Percentiles rank a stretch among this genome's conserved stretches.
Evolutionary conservation across 2,329 filamentous ascomycete genomes (phyloP).

Genomic region (Colletotrichum tropicicola): DNA sequence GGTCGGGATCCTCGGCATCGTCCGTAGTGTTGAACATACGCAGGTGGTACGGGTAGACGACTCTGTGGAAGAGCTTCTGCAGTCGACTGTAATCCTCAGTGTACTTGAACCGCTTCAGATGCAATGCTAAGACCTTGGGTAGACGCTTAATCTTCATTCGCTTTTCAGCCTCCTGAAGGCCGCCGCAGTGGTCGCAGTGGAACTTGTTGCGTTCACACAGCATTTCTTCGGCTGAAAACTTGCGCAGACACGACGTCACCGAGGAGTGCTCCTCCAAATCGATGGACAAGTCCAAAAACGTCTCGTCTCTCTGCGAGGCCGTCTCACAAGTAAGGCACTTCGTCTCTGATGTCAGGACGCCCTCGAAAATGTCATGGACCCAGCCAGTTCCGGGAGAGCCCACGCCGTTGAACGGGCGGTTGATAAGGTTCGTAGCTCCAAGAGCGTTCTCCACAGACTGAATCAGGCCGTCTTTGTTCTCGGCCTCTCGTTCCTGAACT

Average conservation of each 20-base stretch:
- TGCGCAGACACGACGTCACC: conserved; percentile 91
- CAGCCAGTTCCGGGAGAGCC: conserved; percentile 77
- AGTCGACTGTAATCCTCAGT: conserved; percentile 93
- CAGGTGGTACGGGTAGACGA: conserved; percentile 96
- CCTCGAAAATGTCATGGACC: conserved; percentile 98
- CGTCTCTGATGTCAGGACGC: conserved; percentile 93
- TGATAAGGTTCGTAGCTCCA: conserved; percentile 40
- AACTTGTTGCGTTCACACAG: conserved; percentile 98
- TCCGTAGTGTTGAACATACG: conserved; percentile 98
- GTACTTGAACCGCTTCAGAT: conserved; percentile 98
- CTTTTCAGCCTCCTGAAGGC: conserved; percentile 96
- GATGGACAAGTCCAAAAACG: conserved; percentile 94
- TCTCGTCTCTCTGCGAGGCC: conserved; percentile 92
- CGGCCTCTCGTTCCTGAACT: conserved; percentile 59
- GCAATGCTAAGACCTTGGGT: conserved; percentile 89
- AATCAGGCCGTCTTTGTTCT: conserved; percentile 53
- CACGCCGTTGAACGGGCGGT: conserved; percentile 47
- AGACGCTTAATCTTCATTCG: conserved; percentile 98
- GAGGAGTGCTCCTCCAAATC: conserved; percentile 96
- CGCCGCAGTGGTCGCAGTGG: conserved; percentile 96
- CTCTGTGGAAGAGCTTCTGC: conserved; percentile 95
- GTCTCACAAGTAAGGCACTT: conserved; percentile 97
- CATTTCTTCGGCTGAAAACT: conserved; percentile 99
- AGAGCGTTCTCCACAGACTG: conserved; percentile 57
- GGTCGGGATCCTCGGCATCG: conserved; percentile 91